Evolutionary conservation across 495 filamentous ascomycete genomes (phyloP).

Genomic region (Penicillium lividum): DNA sequence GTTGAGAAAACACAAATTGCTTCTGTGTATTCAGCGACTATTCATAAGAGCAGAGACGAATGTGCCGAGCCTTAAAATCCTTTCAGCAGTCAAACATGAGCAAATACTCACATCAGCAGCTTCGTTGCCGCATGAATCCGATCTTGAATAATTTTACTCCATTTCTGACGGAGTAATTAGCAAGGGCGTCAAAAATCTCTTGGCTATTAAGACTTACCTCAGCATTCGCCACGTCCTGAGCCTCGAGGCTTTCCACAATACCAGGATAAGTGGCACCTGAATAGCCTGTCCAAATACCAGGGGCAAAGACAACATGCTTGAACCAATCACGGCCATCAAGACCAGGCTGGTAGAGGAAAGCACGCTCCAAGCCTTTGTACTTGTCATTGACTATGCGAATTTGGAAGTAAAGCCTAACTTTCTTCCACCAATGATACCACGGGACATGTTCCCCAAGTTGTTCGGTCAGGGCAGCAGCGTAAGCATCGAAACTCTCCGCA

Average conservation of each 20-base stretch:
- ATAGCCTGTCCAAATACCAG: constrained; percentile 89
- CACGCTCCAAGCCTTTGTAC: constrained; percentile 62
- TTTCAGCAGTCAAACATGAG: too few relatives aligned
- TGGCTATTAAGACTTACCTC: constrained; percentile 32
- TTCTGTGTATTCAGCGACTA: too few relatives aligned
- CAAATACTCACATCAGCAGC: constrained; percentile 21
- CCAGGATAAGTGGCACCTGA: constrained; percentile 70
- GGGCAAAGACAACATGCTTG: constrained; percentile 71
- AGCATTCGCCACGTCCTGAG: constrained; percentile 48
- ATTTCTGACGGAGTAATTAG: constrained; percentile 38
- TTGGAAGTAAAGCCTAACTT: constrained; percentile 58
- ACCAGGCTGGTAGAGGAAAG: constrained; percentile 59
- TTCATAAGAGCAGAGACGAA: neutral
- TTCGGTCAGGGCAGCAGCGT: constrained; percentile 52
- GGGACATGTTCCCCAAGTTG: constrained; percentile 55
- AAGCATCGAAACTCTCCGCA: constrained; percentile 53
- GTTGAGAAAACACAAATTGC: too few relatives aligned
- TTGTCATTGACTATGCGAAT: constrained; percentile 57
- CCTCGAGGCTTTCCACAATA: constrained; percentile 61
- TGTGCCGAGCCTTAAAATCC: too few relatives aligned
- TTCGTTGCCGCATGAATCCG: constrained; percentile 40
- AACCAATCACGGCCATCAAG: constrained; percentile 63
- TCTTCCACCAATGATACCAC: constrained; percentile 79
- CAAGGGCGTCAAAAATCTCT: neutral
- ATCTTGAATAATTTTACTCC: constrained; percentile 44